These are phyloP conservation scores for Mrakia gelida DNA, from an alignment of 768 basidiomycete species.

Conservation along the genomic window DNA sequence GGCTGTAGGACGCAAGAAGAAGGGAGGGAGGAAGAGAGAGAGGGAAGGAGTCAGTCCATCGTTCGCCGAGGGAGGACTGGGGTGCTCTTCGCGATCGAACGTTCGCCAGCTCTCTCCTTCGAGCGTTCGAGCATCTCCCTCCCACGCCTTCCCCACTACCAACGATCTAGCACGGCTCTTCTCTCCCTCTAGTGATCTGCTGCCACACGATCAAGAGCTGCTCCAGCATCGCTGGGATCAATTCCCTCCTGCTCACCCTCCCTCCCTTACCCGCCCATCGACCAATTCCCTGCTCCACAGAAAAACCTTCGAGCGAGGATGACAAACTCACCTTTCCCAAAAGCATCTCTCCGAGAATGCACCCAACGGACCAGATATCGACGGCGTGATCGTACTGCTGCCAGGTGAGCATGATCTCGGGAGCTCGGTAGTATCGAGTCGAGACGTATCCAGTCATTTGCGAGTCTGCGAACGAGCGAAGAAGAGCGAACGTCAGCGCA, in stretches of 20 bases:
- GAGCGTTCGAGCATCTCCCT: too few species aligned
- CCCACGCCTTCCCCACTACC: too few species aligned
- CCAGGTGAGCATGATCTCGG: slow-evolving; percentile 99
- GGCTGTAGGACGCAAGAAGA: slow-evolving; percentile 47
- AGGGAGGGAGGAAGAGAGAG: not conserved
- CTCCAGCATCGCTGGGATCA: too few species aligned
- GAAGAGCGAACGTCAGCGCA: not conserved
- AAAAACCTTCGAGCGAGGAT: not conserved
- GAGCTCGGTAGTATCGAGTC: slow-evolving; percentile 96
- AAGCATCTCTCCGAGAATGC: slow-evolving; percentile 99
- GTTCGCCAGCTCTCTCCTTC: too few species aligned
- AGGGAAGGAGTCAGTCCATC: not conserved
- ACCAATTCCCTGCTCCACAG: not conserved
- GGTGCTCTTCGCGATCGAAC: too few species aligned
- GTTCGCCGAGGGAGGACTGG: not conserved
- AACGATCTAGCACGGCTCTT: too few species aligned
- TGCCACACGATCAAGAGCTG: too few species aligned
- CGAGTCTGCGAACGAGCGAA: slow-evolving; percentile 59
- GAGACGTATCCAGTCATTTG: slow-evolving; percentile 99
- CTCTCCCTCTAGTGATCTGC: too few species aligned
- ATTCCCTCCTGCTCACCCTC: too few species aligned
- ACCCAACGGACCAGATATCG: slow-evolving; percentile 98
- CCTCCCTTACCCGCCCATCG: too few species aligned
- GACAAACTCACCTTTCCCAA: slow-evolving; percentile 63
- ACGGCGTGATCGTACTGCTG: slow-evolving; percentile 99